Conservation (phyloP, 2,329 filamentous ascomycete species). For the Penicillium oxalicum region DNA sequence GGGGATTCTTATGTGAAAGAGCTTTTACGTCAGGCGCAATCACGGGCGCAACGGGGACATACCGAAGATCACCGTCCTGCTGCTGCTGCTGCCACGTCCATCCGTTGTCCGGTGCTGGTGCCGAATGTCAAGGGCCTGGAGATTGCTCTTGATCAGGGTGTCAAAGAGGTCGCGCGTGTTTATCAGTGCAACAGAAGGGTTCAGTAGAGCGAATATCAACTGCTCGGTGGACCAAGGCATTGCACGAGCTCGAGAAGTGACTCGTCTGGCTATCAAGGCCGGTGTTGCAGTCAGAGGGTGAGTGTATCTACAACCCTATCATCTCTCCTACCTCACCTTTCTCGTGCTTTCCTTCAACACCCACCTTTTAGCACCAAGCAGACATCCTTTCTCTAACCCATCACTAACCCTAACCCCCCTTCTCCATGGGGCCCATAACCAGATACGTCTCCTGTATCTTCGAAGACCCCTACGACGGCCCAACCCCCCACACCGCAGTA, state of each 20-base stretch:
- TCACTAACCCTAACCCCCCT: no score
- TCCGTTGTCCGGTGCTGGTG: slow-evolving; percentile 36
- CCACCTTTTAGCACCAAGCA: not conserved
- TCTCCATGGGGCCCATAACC: not conserved
- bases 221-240: slow-evolving; percentile 37
- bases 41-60: no score
- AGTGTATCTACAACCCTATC: not conserved
- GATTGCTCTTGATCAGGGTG: slow-evolving; percentile 48
- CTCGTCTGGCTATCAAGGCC: slow-evolving; percentile 19
- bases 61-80: no score
- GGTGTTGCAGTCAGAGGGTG: slow-evolving; percentile 34
- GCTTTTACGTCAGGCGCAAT: slow-evolving; percentile 38
- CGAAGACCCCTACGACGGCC: slow-evolving; percentile 47
- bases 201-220: slow-evolving; percentile 40
- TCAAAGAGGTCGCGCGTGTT: slow-evolving; percentile 40
- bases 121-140: slow-evolving; percentile 45
- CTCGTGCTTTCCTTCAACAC: no score
- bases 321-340: no score
- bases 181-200: slow-evolving; percentile 39
- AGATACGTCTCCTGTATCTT: slow-evolving; percentile 41
- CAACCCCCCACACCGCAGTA: slow-evolving; percentile 45
- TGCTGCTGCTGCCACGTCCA: no score
- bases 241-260: slow-evolving; percentile 28
- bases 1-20: slow-evolving; percentile 40
- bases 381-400: not conserved